A percentile compares a stretch with the other conserved stretches of the same genome.
Evolutionary conservation across 805 yeast species (phyloP).

Genomic region (Alloascoidea hylecoeti): DNA sequence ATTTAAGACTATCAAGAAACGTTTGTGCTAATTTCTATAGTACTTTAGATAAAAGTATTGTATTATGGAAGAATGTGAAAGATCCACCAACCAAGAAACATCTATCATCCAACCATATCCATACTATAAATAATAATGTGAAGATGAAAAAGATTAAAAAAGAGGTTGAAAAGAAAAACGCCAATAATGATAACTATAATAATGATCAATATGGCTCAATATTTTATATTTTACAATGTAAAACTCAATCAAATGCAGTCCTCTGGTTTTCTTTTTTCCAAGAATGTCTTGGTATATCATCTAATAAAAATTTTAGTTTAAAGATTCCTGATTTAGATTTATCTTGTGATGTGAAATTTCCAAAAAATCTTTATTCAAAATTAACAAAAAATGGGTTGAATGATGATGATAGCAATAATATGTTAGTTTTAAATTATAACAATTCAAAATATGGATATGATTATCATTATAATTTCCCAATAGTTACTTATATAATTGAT

Average conservation of each 20-base stretch:
- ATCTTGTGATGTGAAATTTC: slow-evolving; percentile 30
- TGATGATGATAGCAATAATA: slow-evolving; percentile 5
- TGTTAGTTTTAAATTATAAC: slow-evolving; percentile 4
- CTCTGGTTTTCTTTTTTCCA: slow-evolving; percentile 52
- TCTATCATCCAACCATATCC: slow-evolving; percentile 15
- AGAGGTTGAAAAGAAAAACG: slow-evolving; percentile 23
- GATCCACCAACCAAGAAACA: slow-evolving; percentile 7
- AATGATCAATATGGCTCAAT: slow-evolving; percentile 8
- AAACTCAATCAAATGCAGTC: slow-evolving; percentile 36
- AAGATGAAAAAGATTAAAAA: slow-evolving; percentile 58
- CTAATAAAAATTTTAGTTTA: slow-evolving; percentile 18
- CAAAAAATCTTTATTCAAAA: slow-evolving; percentile 14
- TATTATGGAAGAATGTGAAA: slow-evolving; percentile 2
- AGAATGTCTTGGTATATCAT: slow-evolving; percentile 25
- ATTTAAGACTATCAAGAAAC: slow-evolving; percentile 3
- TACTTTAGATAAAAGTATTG: too few species aligned
- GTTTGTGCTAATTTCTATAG: background rate
- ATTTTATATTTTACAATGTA: slow-evolving; percentile 42
- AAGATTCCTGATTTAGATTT: slow-evolving; percentile 31
- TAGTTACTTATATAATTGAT: slow-evolving; percentile 24
- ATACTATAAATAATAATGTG: slow-evolving; percentile 41
- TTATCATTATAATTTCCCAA: slow-evolving; percentile 6
- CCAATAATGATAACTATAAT: slow-evolving; percentile 7
- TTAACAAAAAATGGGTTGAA: slow-evolving; percentile 5
- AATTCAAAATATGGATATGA: slow-evolving; percentile 2